Evolutionary conservation across 1,284 basidiomycete species (phyloP), one percentile per base, ranked within the genome.

Genomic region (Apiotrichum laibachii): DNA sequence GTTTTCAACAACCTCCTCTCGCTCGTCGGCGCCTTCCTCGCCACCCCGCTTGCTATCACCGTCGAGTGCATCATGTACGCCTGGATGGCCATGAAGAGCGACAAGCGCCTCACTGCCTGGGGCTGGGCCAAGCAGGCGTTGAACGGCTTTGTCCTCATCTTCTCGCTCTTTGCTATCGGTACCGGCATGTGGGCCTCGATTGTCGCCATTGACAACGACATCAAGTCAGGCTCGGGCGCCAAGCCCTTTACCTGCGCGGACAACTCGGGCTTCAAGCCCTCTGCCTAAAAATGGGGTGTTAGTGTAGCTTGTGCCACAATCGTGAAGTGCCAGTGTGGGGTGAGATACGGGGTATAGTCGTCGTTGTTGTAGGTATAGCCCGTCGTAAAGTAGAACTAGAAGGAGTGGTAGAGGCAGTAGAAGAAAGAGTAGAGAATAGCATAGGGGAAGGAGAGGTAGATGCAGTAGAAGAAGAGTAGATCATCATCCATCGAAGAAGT

Each of bases 21-120:
- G 12, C 55, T 73, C 35, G 58, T 69, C 31, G 68, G 68, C 22
- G 66, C 66, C 6, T 56, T 70, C 9, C 56, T 60, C 55, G 62
- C 48, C 45, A 65, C 63, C 18, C 56, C 59, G 11, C 46, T 63
- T 15, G 57, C 49, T 35, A 47, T 67, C 46, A 46, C 47, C 11
- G 39, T 59, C 21, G 63, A 65, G 51, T 62, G 64, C 13, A 62
- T 59, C 60, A 72, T 72, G 71, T 72, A 61, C 62, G 54, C 67
- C 11, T 69, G 55, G 54, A 66, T 69, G 60, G 56, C 53, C 39
- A 42, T 31, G 53, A 43, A 21, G 61, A 62, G 60, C 19, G 49
- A 10, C 33, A 5, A 19, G 59, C 66, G 57, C 47, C n/a, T 62
- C 22, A 50, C 67, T 16, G 12, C 26, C 10, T 50, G 60, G 40